Base-by-base conservation (phyloP, 768 basidiomycete genomes). In the Trametes gibbosa region DNA sequence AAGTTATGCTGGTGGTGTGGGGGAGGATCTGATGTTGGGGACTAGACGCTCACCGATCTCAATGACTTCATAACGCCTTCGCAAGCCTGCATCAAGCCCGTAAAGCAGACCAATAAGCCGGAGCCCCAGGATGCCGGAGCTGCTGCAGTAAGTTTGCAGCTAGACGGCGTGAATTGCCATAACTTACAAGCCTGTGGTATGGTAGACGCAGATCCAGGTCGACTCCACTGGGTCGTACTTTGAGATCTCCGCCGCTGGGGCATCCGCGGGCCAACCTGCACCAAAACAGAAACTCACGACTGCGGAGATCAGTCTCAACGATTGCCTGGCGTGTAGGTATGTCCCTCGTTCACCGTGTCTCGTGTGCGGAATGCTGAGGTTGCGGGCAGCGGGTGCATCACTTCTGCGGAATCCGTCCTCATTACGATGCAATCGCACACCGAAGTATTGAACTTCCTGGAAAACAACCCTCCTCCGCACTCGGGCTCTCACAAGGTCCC, bases 11-110 rank as follows among this genome's bases (percentile, higher is more conserved):
- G 25, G 24, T n/a, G 50, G 46, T 42, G 16, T 45, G 1, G 39
- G 21, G 8, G 4, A 23, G 49, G 25, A 12, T 23, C 24, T 47
- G 23, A 56, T 24, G 32, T 48, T n/a, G 50, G 3, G 19, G 23
- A 5, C 13, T 61, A 95, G 92, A 95, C 90, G 9, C 76, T 98
- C 47, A 93, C 92, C 19, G 95, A 96, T 74, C 81, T 98, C 50
- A 98, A 98, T 72, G 97, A 98, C 74, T 99, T 95, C 72, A 92
- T 99, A 42, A 90, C 92, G 0, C 97, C 97, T 1, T 90, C 94
- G 1, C 96, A 98, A 75, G 90, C 90, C 19, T 99, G 97, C 74
- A 98, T 98, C 75, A 97, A 98, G 69, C 96, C 97, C 0, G 93
- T 98, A 23, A 79, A 85, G 65, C 77, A 81, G 59, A 72, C 75